These are phyloP conservation scores for Trichoderma semiorbis DNA, from an alignment of 2,329 filamentous ascomycete species.

Conservation along the genomic window DNA sequence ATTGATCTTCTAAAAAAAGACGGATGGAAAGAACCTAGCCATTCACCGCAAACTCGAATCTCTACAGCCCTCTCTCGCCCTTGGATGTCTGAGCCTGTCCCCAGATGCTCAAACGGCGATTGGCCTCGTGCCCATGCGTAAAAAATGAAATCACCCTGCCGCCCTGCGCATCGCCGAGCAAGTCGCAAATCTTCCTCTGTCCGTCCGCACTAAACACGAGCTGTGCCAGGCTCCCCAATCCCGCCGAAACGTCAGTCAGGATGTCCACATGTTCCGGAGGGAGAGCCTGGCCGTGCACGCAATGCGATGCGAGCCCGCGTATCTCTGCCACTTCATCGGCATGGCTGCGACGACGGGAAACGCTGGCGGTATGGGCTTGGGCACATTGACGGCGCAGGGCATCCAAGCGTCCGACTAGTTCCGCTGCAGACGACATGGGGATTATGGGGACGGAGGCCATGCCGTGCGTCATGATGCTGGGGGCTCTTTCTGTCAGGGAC, in stretches of 20 bases:
- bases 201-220: slow-evolving; percentile 22
- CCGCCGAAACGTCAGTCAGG: slow-evolving; percentile 29
- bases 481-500: background rate
- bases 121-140: slow-evolving; percentile 21
- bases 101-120: background rate
- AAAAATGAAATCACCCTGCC: slow-evolving; percentile 31
- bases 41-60: background rate
- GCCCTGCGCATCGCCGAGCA: slow-evolving; percentile 31
- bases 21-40: no score
- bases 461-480: slow-evolving; percentile 32
- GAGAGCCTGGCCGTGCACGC: slow-evolving; percentile 29
- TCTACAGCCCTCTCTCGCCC: background rate
- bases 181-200: slow-evolving; percentile 24
- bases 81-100: background rate
- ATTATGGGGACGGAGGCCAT: slow-evolving; percentile 39
- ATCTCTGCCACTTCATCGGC: background rate
- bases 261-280: slow-evolving; percentile 26
- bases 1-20: background rate
- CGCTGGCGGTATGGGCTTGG: background rate
- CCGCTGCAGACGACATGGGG: slow-evolving; percentile 36
- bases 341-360: background rate
- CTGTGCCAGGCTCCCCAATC: slow-evolving; percentile 28
- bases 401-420: slow-evolving; percentile 38
- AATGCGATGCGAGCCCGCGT: slow-evolving; percentile 24
- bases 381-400: slow-evolving; percentile 33